Evolutionary conservation across 2,329 filamentous ascomycete genomes (phyloP), one percentile per base, ranked within the genome.

Genomic region (Penicillium digitatum): DNA sequence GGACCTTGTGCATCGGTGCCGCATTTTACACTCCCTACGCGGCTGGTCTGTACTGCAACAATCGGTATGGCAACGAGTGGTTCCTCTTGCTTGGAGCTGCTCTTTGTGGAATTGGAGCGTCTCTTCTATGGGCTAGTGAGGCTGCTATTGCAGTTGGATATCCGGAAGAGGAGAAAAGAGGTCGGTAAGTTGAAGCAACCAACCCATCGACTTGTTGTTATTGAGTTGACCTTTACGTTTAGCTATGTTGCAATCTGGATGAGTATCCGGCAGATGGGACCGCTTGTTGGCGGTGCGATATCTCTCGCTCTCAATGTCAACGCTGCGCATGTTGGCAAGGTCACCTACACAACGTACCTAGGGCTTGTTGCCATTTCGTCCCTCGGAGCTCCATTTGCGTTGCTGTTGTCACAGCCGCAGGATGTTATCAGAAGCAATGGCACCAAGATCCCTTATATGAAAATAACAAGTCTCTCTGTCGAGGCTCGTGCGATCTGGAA

Each of bases 281-380:
- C 81, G 52, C 73, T 82, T 22, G 78, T 82, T 51, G 79, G 79
- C 2, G 74, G 77, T 2, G 76, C 79, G 0, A 80, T 82, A 29
- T 77, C 80, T 26, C 72, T 82, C 0, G 78, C 74, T 0, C 71
- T 82, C 16, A 82, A 82, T 44, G 71, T 74, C 52, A 71, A 74
- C 3, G 69, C 72, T 12, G 72, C 72, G 12, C 61, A 75, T n/a
- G 64, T 70, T 11, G 78, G 78, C 31, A 78, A 78, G 56, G 77
- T 80, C 12, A 72, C 74, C 3, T 78, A 79, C 56, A 71, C 69
- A 18, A 79, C 69, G 7, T 70, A 69, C 29, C 69, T 73, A 5
- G 64, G 72, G 1, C 47, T 60, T 47, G 44, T 58, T 35, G 73
- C 68, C 0, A 68, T 79, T 5, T 77, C 79, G 59, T 78, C 76